Percentiles rank a stretch among this genome's conserved stretches.
These are phyloP conservation scores for Pinus albicaulis DNA, from an alignment of 75 land plant species.

Conservation along the genomic window DNA sequence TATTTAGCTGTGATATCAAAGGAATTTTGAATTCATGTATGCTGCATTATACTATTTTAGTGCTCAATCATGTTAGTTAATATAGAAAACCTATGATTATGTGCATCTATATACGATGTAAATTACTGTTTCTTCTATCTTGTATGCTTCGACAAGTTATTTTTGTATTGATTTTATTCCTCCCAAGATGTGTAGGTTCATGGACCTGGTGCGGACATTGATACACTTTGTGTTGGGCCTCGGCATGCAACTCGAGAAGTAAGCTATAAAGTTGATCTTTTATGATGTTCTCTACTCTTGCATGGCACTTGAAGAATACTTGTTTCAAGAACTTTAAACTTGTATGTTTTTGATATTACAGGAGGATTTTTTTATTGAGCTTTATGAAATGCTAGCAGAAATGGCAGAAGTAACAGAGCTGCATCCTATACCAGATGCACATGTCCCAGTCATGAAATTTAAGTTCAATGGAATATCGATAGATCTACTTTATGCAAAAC, in stretches of 20 bases:
- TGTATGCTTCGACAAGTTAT: not conserved
- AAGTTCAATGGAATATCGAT: conserved; percentile 89
- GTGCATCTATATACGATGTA: not conserved
- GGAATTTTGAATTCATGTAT: not conserved
- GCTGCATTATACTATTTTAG: not conserved
- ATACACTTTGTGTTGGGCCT: conserved; percentile 96
- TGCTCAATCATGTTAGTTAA: no score
- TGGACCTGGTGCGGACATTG: conserved; percentile 98
- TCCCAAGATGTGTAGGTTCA: conserved; percentile 56
- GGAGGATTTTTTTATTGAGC: conserved; percentile 92
- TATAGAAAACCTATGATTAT: not conserved
- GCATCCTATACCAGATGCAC: conserved; percentile 96
- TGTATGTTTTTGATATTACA: conserved; percentile 15
- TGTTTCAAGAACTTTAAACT: not conserved
- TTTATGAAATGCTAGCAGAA: conserved; percentile 69
- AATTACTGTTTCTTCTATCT: not conserved
- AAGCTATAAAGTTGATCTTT: conserved; percentile 11
- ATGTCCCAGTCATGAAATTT: conserved; percentile 94
- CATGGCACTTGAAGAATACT: not conserved
- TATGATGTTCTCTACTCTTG: not conserved
- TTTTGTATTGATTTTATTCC: not conserved
- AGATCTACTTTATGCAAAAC: conserved; percentile 90
- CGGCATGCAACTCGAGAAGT: conserved; percentile 91
- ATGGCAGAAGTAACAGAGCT: conserved; percentile 92
- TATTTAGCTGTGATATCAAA: not conserved